Evolutionary conservation across 257 asterid species (phyloP), one percentile per base, ranked within the genome.

Genomic region (Craterostigma plantagineum): DNA sequence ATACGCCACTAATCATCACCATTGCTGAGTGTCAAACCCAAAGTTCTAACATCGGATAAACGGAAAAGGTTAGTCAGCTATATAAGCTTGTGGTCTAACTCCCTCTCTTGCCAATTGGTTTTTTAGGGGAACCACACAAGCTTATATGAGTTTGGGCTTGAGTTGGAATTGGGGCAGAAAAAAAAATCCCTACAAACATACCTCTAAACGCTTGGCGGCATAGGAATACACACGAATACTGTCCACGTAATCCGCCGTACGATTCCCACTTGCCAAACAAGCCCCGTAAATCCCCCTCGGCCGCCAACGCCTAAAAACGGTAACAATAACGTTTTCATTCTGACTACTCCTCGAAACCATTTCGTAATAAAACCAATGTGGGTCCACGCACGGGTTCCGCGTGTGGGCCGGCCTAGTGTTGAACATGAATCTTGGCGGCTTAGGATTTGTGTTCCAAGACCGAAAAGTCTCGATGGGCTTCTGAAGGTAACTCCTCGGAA

Each of bases 401-500:
- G 71, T 52, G 0, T 56, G 68, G 46, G 44, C 7, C n/a, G n/a
- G n/a, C 37, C 94, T 62, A 4, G 92, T 78, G 46, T 82, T 66
- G 65, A 78, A 75, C 77, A 70, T 65, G 57, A 64, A 81, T 48
- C 23, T 63, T 0, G 84, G 90, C 7, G 60, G 57, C 8, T 34
- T 47, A 0, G 55, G 50, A 1, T 5, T 41, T 13, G 13, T 34
- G 0, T n/a, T 1, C 94, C 86, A 77, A 0, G 56, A 38, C 5
- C 7, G 0, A 45, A 81, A 77, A 3, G 94, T 74, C 55, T 81
- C 84, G 8, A 81, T 55, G 14, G 94, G 94, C 0, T 37, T 49
- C 17, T 65, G 73, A 10, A 81, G 53, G 45, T 56, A 50, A 33
- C 76, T 79, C 23, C 93, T 43, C 3, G 80, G 72, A 47, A 71